Conservation (phyloP, 2,329 filamentous ascomycete species). For the Dryadomyces sulphureus region DNA sequence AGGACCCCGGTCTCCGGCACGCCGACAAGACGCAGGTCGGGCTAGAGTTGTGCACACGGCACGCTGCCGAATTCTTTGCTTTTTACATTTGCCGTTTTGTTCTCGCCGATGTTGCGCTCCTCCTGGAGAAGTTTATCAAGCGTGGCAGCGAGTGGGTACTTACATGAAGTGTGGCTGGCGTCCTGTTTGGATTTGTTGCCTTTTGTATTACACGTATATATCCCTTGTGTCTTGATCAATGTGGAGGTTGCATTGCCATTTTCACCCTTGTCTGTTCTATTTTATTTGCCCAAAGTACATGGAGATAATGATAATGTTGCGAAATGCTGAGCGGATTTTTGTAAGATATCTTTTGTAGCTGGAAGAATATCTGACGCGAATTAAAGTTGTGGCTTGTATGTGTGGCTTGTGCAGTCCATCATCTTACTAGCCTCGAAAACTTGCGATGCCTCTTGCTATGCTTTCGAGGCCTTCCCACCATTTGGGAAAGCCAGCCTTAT, state of each 20-base stretch:
- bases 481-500: too few relatives aligned
- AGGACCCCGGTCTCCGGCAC: slow-evolving; percentile 83
- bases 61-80: slow-evolving; percentile 93
- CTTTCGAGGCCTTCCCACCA: too few relatives aligned
- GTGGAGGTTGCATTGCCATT: neutral
- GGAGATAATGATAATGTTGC: neutral
- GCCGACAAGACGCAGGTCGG: slow-evolving; percentile 91
- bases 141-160: slow-evolving; percentile 87
- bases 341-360: neutral
- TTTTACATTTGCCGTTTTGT: slow-evolving; percentile 95
- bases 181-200: neutral
- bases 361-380: neutral
- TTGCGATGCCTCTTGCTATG: too few relatives aligned
- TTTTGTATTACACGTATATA: neutral
- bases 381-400: too few relatives aligned
- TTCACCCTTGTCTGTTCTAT: neutral
- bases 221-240: neutral
- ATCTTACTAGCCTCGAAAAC: too few relatives aligned
- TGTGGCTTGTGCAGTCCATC: too few relatives aligned
- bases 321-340: neutral
- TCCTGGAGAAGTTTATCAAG: slow-evolving; percentile 96
- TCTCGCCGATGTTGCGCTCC: slow-evolving; percentile 64
- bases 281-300: neutral
- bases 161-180: slow-evolving; percentile 10
- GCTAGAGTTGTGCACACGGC: slow-evolving; percentile 79